Evolutionary conservation across 768 basidiomycete genomes (phyloP).

Genomic region (Leccinum imitatum): DNA sequence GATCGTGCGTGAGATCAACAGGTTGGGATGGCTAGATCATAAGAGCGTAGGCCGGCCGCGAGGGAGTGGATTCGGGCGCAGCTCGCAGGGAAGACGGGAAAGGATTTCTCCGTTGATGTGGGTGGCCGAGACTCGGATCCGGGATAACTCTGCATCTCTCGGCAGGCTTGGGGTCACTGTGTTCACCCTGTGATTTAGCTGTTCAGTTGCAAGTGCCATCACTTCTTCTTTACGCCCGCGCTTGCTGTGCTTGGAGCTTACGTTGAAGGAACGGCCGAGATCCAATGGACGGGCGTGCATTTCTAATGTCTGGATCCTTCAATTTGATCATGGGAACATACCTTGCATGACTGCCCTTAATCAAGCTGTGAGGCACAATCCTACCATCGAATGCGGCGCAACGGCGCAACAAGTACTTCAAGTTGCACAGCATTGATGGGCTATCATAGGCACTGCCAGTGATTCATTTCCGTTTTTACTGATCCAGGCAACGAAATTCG

Average conservation of each 20-base stretch:
- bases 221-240: neutral
- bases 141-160: too few relatives aligned
- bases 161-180: too few relatives aligned
- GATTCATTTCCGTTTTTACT: neutral
- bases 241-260: too few relatives aligned
- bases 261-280: too few relatives aligned
- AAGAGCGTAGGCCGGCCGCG: conserved; percentile 53
- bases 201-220: too few relatives aligned
- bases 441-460: neutral
- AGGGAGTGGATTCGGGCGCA: conserved; percentile 85
- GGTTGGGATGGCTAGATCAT: conserved; percentile 68
- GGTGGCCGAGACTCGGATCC: conserved; percentile 26
- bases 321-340: too few relatives aligned
- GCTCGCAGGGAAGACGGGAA: conserved; percentile 90
- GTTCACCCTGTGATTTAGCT: too few relatives aligned
- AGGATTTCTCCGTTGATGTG: conserved; percentile 91
- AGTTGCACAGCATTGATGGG: neutral
- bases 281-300: too few relatives aligned
- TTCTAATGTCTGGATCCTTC: too few relatives aligned
- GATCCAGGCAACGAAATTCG: too few relatives aligned
- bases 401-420: neutral
- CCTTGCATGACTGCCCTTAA: neutral
- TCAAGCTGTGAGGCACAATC: neutral
- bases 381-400: neutral
- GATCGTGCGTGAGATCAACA: conserved; percentile 81